Conservation (phyloP, 2,329 filamentous ascomycete genomes). For the Graphilbum fragrans region DNA sequence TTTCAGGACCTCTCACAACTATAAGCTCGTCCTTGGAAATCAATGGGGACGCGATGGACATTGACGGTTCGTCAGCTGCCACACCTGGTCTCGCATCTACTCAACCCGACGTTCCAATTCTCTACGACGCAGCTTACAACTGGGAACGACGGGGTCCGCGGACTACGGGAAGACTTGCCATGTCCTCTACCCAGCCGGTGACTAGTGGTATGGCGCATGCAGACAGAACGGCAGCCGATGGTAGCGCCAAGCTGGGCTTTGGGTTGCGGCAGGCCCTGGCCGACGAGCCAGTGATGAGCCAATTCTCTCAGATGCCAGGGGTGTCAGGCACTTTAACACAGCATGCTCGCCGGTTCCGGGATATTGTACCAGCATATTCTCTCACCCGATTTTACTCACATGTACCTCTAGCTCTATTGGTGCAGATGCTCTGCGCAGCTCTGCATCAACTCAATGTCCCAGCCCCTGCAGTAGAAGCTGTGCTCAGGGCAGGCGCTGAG, state of each 20-base stretch:
- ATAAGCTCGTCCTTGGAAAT: constrained; percentile 18
- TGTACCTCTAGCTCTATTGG: constrained; percentile 60
- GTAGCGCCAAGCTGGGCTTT: constrained; percentile 7
- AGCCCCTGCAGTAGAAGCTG: constrained; percentile 34
- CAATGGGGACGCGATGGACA: constrained; percentile 50
- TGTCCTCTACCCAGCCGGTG: constrained; percentile 38
- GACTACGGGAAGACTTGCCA: constrained; percentile 28
- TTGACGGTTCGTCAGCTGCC: constrained; percentile 55
- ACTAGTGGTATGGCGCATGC: constrained; percentile 19
- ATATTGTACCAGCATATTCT: constrained; percentile 79
- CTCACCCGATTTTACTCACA: constrained; percentile 89
- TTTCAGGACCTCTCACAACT: constrained; percentile 53
- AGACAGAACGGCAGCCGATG: constrained; percentile 14
- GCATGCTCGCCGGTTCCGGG: constrained; percentile 73
- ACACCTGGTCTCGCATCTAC: constrained; percentile 36
- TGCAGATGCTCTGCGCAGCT: constrained; percentile 69
- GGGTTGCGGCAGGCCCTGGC: constrained; percentile 48
- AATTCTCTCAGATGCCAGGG: constrained; percentile 70
- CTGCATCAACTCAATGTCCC: constrained; percentile 79
- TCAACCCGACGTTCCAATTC: constrained; percentile 57
- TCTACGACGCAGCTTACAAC: constrained; percentile 67
- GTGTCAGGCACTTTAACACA: constrained; percentile 81
- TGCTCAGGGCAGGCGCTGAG: constrained; percentile 16
- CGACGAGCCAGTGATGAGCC: constrained; percentile 75
- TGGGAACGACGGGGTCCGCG: constrained; percentile 67